Evolutionary conservation across 1,284 basidiomycete species (phyloP), one percentile per base, ranked within the genome.

Genomic region (Fistulinella cinereoalba): DNA sequence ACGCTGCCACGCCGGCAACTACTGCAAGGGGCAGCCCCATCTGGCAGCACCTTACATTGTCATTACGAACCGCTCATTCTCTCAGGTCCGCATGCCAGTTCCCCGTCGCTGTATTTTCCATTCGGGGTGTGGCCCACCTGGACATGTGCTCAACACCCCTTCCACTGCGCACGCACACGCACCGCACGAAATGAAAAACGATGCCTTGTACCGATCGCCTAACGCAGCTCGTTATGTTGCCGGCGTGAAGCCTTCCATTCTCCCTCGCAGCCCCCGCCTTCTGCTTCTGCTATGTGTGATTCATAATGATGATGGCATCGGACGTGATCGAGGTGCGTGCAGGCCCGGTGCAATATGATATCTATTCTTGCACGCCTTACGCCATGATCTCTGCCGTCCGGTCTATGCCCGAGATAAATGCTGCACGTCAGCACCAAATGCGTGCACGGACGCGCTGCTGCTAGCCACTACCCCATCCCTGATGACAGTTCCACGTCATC

Each of bases 131-230:
- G 38, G 3, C 37, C 46, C 39, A 33, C 40, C 36, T 40, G 41
- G 39, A 53, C 55, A 54, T 42, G 53, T 49, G 53, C 38, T 29
- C 48, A 28, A 47, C n/a, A 53, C 53, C 50, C 56, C 49, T 58
- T 56, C 43, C 27, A 44, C 40, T 56, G 43, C 33, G 6, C 33
- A 34, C 19, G 18, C 33, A 34, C 18, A 3, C 18, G 15, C 33
- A 21, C 7, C 6, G 5, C 4, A n/a, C 6, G 25, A 58, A 60
- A 56, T 57, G 56, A 61, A 61, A 56, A 47, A 28, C 13, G 37
- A 58, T 56, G 53, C 53, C 46, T 53, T 45, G 53, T 53, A 57
- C 55, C 49, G 58, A 57, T 58, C 53, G 56, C 56, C 49, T 56
- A 43, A 34, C 40, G 8, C 39, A 16, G n/a, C 18, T 32, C 11